phyloP scores from a whole-genome alignment of 2,329 filamentous ascomycete species.

The Trichoderma sp. region DNA sequence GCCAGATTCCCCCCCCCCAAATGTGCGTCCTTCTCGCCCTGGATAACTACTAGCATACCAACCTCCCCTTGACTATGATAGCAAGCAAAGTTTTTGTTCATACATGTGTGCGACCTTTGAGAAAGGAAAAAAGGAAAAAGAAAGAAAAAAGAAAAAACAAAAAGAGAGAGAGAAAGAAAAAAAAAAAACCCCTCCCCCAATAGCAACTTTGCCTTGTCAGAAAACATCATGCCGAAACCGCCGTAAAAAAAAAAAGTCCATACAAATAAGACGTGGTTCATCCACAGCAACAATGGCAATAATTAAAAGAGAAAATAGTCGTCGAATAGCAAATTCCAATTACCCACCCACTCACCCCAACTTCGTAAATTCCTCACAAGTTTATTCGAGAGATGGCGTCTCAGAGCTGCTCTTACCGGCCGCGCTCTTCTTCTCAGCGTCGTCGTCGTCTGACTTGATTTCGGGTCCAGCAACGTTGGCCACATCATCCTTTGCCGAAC shows the following conservation, averaged over 20 bases:
- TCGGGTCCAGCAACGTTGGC: background rate
- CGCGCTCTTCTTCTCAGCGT: conserved; percentile 7
- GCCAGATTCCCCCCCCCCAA: background rate
- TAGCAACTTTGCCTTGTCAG: background rate
- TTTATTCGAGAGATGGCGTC: background rate
- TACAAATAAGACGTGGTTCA: background rate
- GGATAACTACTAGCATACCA: background rate
- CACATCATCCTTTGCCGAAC: background rate
- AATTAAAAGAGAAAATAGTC: background rate
- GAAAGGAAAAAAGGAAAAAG: background rate
- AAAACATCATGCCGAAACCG: background rate
- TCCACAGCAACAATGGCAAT: background rate
- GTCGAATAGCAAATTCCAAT: background rate
- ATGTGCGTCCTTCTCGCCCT: background rate
- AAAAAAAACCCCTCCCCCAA: too few species aligned
- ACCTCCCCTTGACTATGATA: background rate
- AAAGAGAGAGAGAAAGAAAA: background rate
- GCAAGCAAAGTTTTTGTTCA: background rate
- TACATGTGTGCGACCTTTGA: background rate
- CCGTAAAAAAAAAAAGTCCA: background rate
- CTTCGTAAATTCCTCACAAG: background rate
- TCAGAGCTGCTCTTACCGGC: conserved; percentile 3
- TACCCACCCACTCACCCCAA: background rate
- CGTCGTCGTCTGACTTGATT: background rate
- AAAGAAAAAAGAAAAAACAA: background rate